Conservation (phyloP, 2,329 filamentous ascomycete genomes). For the Tolypocladium ovalisporum region DNA sequence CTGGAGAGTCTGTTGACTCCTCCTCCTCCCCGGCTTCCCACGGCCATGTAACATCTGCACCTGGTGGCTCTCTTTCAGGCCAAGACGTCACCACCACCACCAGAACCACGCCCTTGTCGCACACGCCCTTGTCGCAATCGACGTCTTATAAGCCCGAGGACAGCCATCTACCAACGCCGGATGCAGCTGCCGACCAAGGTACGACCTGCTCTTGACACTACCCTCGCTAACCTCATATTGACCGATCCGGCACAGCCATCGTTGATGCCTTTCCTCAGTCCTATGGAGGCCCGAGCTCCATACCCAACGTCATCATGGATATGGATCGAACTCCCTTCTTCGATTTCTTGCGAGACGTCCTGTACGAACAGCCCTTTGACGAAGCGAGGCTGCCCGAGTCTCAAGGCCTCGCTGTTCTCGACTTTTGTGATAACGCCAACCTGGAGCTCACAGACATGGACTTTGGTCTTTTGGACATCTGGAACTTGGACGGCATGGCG, state of each 20-base stretch:
- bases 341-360: slow-evolving; percentile 38
- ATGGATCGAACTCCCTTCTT: slow-evolving; percentile 31
- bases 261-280: slow-evolving; percentile 2
- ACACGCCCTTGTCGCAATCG: slow-evolving; percentile 13
- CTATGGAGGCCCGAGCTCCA: slow-evolving; percentile 1
- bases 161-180: slow-evolving; percentile 22
- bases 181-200: slow-evolving; percentile 19
- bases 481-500: slow-evolving; percentile 30
- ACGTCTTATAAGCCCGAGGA: slow-evolving; percentile 17
- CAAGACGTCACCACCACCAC: slow-evolving; percentile 10
- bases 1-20: slow-evolving; percentile 2
- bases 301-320: slow-evolving; percentile 10
- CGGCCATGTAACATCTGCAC: slow-evolving; percentile 7
- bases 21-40: slow-evolving; percentile 11
- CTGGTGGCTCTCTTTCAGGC: slow-evolving; percentile 4
- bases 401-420: slow-evolving; percentile 32
- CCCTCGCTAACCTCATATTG: not conserved
- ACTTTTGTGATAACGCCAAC: slow-evolving; percentile 38
- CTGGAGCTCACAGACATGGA: slow-evolving; percentile 41
- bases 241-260: slow-evolving; percentile 3
- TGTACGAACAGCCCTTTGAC: slow-evolving; percentile 34
- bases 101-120: slow-evolving; percentile 14
- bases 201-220: not conserved
- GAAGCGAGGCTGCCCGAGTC: slow-evolving; percentile 23
- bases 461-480: slow-evolving; percentile 38